phyloP scores from a whole-genome alignment of 352 stramenopile genomes.

The Globisporangium mamillatum region DNA sequence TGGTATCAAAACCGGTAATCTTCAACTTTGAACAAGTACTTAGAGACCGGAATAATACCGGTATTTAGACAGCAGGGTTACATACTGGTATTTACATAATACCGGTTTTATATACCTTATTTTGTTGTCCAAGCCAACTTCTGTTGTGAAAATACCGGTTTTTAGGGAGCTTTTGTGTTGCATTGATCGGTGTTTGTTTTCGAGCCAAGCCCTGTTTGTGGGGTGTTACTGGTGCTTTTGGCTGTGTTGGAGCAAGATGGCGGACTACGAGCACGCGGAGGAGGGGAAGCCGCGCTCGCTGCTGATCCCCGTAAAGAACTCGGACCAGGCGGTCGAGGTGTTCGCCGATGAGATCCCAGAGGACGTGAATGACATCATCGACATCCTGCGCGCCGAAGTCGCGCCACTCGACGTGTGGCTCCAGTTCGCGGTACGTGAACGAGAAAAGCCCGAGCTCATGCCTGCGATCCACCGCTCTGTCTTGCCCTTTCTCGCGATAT shows the following conservation, averaged over 20 bases:
- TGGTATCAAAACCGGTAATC: neutral
- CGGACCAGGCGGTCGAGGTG: conserved; percentile 86
- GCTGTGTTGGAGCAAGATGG: conserved; percentile 22
- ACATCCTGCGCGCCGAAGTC: conserved; percentile 88
- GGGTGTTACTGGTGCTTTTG: conserved; percentile 8
- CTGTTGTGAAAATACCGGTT: neutral
- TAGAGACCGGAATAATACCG: too few relatives aligned
- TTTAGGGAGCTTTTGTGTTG: neutral
- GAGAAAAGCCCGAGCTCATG: neutral
- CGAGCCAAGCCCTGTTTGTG: neutral
- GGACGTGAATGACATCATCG: conserved; percentile 91
- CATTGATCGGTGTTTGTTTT: neutral
- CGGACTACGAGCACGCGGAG: conserved; percentile 15
- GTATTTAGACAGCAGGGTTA: too few relatives aligned
- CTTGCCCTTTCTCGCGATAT: neutral
- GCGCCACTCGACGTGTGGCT: conserved; percentile 90
- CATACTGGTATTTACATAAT: conserved; percentile 3
- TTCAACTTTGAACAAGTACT: neutral
- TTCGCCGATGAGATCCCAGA: conserved; percentile 88
- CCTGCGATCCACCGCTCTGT: neutral
- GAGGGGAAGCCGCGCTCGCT: conserved; percentile 61
- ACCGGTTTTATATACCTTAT: neutral
- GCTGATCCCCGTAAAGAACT: conserved; percentile 90
- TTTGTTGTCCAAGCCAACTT: too few relatives aligned
- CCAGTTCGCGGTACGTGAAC: conserved; percentile 75